Base-by-base conservation (phyloP, 371 early-diverging fungal species). In the Mortierella sp. region DNA sequence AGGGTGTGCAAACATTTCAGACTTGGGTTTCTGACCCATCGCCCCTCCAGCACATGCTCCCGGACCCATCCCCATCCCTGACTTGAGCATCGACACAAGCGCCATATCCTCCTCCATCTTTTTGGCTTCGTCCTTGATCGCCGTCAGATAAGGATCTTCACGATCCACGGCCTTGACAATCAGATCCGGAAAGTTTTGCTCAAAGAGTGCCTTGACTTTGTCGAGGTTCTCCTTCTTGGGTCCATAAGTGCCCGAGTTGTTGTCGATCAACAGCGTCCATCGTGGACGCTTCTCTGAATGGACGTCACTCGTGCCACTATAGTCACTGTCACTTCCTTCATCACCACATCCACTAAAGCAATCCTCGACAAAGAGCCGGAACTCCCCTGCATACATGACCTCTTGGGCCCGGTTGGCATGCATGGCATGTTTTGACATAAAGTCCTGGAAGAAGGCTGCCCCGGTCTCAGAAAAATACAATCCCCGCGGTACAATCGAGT, bases 341-440 rank as follows among this genome's bases (percentile, higher is more conserved):
- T 37, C 37, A 37, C 37, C 37, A 37, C 37, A 37, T 1, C 28
- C 46, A 15, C 21, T 0, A 23, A 43, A 19, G 21, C 43, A 43
- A 16, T 19, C 60, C 12, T 60, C 60, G 15, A 23, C 21, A 28
- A 25, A 46, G 15, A 60, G 46, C 7, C 60, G 60, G 60, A 60
- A 60, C 48, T 60, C 60, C 23, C 60, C 60, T 26, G 60, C 46
- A 47, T 44, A 60, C 45, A 60, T 47, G 28, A 60, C 60, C 25
- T 60, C 60, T 4, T 46, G 45, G 18, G 60, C 48, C 14, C 60
- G 46, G 28, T 60, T 60, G 47, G 60, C 60, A 25, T 60, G 60
- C 60, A 60, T 60, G 25, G 60, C 60, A 26, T 60, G 60, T 47
- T 60, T 60, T 21, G 60, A 60, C 60, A 60, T 60, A 26, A 60